Percentiles rank a stretch among this genome's conserved stretches.
Conservation (phyloP, 2,329 filamentous ascomycete genomes). For the Triangularia setosa region DNA sequence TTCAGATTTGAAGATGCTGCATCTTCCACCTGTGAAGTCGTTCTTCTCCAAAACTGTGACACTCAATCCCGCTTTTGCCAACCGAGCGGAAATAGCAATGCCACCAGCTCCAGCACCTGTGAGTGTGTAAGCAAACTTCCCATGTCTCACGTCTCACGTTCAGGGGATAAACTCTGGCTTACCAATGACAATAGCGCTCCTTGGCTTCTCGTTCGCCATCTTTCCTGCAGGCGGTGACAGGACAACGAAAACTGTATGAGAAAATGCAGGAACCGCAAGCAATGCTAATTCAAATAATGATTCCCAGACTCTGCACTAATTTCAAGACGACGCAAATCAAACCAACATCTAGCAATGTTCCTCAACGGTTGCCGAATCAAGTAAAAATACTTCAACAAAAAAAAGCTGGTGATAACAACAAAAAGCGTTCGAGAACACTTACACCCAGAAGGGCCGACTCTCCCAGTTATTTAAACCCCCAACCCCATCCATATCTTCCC, state of each 20-base stretch:
- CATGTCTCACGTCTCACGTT: not conserved
- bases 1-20: constrained; percentile 58
- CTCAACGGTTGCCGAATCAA: not conserved
- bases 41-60: constrained; percentile 82
- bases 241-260: not conserved
- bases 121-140: constrained; percentile 31
- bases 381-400: not conserved
- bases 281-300: not conserved
- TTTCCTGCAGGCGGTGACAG: not conserved
- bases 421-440: not conserved
- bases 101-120: constrained; percentile 66
- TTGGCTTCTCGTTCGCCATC: constrained; percentile 3
- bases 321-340: not conserved
- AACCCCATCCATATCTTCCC: not conserved
- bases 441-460: not conserved
- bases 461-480: not conserved
- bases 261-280: not conserved
- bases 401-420: not conserved
- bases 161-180: not conserved
- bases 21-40: constrained; percentile 66
- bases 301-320: not conserved
- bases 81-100: constrained; percentile 65
- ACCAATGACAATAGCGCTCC: constrained; percentile 15
- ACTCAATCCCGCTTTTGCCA: constrained; percentile 64
- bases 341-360: not conserved